Evolutionary conservation across 306 rosid genomes (phyloP).

Genomic region (Lathyrus oleraceus): DNA sequence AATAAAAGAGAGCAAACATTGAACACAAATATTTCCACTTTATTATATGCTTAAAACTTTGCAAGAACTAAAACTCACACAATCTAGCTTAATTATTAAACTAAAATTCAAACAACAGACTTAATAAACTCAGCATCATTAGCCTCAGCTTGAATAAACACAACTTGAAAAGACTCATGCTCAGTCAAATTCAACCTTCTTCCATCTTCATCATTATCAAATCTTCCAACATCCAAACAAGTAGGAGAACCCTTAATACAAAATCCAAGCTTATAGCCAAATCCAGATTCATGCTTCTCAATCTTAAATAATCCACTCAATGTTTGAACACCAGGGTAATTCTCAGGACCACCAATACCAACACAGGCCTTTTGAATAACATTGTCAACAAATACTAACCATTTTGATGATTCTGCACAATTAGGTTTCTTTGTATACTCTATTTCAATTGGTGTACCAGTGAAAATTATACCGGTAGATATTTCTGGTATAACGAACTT

Average conservation of each 20-base stretch:
- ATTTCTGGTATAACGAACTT: not conserved
- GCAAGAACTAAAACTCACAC: not conserved
- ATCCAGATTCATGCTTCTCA: not conserved
- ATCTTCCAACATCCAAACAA: slow-evolving; percentile 34
- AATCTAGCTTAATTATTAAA: not conserved
- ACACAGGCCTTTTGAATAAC: not conserved
- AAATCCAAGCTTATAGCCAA: slow-evolving; percentile 12
- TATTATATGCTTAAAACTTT: not conserved
- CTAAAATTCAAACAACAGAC: slow-evolving; percentile 5
- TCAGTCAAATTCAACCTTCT: slow-evolving; percentile 23
- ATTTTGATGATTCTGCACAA: slow-evolving; percentile 1
- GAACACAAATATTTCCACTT: not conserved
- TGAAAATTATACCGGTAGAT: not conserved
- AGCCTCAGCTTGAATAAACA: not conserved
- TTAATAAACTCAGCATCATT: not conserved
- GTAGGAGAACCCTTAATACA: not conserved
- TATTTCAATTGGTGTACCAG: slow-evolving; percentile 10
- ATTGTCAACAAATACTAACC: slow-evolving; percentile 13
- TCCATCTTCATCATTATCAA: not conserved
- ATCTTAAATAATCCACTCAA: not conserved
- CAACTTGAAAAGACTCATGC: not conserved
- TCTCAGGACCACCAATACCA: slow-evolving; percentile 57
- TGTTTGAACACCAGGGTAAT: not conserved
- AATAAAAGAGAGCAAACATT: not conserved
- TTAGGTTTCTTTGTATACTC: not conserved